phyloP scores from a whole-genome alignment of 2,329 filamentous ascomycete species.

The Talaromyces islandicus region DNA sequence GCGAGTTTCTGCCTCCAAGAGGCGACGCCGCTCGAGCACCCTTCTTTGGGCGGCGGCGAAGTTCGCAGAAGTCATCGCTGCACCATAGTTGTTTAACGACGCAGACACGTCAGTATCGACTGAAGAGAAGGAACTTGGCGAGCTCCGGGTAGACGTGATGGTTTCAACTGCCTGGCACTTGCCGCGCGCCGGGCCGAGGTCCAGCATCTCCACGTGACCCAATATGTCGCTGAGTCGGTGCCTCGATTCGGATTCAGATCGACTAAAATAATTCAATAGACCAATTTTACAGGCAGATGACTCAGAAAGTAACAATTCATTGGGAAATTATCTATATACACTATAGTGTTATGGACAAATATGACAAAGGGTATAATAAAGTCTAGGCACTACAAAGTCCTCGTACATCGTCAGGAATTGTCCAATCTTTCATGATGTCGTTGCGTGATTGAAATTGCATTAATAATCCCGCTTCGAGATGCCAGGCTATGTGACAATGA shows the following conservation, averaged over 20 bases:
- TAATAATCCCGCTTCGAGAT: constrained; percentile 17
- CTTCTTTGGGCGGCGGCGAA: constrained; percentile 88
- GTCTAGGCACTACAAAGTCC: constrained; percentile 1
- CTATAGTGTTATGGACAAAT: not conserved
- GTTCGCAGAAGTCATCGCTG: constrained; percentile 54
- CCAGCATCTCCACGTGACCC: not conserved
- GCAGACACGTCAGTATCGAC: not conserved
- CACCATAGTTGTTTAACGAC: constrained; percentile 21
- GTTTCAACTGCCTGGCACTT: not conserved
- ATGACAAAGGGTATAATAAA: not conserved
- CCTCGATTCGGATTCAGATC: not conserved
- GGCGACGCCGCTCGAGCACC: constrained; percentile 71
- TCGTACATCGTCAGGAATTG: constrained; percentile 2
- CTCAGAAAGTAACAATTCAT: not conserved
- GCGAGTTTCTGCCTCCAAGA: constrained; percentile 62
- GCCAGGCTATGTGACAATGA: constrained; percentile 23
- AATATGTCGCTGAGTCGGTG: not conserved
- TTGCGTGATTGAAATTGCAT: constrained; percentile 11
- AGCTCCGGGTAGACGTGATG: not conserved
- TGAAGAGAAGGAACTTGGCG: not conserved
- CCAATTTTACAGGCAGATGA: not conserved
- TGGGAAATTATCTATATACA: not conserved
- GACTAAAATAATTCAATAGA: not conserved
- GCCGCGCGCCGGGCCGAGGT: constrained; percentile 7
- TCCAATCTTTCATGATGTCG: constrained; percentile 8